A percentile compares a stretch with the other conserved stretches of the same genome.
These are phyloP conservation scores for Davidsoniella neocaledoniae DNA, from an alignment of 2,329 filamentous ascomycete species.

Conservation along the genomic window DNA sequence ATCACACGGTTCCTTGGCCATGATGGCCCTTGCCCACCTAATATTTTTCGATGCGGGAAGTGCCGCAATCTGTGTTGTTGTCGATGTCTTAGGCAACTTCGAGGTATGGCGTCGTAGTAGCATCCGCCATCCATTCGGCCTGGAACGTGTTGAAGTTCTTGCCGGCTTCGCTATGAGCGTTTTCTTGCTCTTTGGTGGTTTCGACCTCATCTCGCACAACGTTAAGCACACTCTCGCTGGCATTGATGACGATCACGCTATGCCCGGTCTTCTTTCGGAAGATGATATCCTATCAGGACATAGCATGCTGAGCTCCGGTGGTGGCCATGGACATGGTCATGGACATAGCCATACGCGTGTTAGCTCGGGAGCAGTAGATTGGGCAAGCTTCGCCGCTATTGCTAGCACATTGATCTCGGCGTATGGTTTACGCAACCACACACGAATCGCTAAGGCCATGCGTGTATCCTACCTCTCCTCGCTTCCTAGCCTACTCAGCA, in stretches of 20 bases:
- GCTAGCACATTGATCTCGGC: constrained; percentile 71
- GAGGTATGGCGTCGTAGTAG: constrained; percentile 92
- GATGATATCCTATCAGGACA: neutral
- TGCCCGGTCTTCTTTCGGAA: neutral
- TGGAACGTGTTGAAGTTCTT: constrained; percentile 84
- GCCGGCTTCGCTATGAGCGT: constrained; percentile 94
- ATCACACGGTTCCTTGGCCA: constrained; percentile 69
- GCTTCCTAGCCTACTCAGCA: constrained; percentile 72
- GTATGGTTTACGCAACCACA: constrained; percentile 75
- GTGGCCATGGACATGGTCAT: constrained; percentile 17
- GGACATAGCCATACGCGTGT: constrained; percentile 42
- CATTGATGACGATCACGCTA: constrained; percentile 20
- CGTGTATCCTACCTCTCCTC: constrained; percentile 66
- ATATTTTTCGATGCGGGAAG: constrained; percentile 92
- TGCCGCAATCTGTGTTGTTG: constrained; percentile 75
- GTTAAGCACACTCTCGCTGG: constrained; percentile 82
- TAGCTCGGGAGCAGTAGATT: constrained; percentile 60
- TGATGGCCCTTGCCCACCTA: constrained; percentile 82
- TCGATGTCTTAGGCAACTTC: constrained; percentile 90
- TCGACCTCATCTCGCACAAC: constrained; percentile 87
- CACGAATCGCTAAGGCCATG: constrained; percentile 82
- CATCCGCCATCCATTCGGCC: constrained; percentile 81
- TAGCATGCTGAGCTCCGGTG: neutral
- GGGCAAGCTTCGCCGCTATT: constrained; percentile 68
- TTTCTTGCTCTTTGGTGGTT: constrained; percentile 90